phyloP scores from a whole-genome alignment of 495 filamentous ascomycete genomes.

The Chaetomium cochliodes region DNA sequence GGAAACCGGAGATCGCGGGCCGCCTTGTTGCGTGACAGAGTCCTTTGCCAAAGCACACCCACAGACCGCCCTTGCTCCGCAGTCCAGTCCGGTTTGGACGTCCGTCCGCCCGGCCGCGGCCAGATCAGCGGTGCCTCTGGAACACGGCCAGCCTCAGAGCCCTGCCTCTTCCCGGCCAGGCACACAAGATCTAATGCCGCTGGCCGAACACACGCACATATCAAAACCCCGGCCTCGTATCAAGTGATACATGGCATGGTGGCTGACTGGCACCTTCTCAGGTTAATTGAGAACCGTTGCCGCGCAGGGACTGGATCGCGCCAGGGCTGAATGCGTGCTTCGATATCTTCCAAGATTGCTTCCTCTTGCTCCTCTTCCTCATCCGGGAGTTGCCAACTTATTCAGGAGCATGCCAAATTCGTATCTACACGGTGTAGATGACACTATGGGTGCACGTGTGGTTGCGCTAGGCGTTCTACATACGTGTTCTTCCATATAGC shows the following conservation, averaged over 20 bases:
- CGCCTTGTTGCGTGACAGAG: neutral
- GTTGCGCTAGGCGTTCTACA: neutral
- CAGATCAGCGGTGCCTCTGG: neutral
- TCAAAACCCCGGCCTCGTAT: neutral
- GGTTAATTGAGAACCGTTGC: neutral
- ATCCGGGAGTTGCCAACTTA: neutral
- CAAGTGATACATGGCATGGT: neutral
- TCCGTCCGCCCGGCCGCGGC: neutral
- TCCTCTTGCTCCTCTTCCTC: neutral
- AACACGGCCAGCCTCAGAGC: neutral
- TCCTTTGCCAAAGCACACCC: too few species aligned
- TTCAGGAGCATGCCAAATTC: neutral
- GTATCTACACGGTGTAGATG: neutral
- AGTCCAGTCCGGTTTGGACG: neutral
- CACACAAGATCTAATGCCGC: neutral
- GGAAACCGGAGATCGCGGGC: slow-evolving; percentile 10
- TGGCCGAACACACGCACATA: neutral
- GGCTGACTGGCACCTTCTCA: neutral
- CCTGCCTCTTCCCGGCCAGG: slow-evolving; percentile 1
- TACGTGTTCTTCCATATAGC: neutral
- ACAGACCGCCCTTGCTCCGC: neutral
- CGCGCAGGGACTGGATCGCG: neutral
- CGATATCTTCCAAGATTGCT: slow-evolving; percentile 15
- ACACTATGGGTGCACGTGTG: neutral
- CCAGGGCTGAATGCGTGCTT: neutral